Conservation (phyloP, 164 flowering plant genomes). For the Platanus orientalis region DNA sequence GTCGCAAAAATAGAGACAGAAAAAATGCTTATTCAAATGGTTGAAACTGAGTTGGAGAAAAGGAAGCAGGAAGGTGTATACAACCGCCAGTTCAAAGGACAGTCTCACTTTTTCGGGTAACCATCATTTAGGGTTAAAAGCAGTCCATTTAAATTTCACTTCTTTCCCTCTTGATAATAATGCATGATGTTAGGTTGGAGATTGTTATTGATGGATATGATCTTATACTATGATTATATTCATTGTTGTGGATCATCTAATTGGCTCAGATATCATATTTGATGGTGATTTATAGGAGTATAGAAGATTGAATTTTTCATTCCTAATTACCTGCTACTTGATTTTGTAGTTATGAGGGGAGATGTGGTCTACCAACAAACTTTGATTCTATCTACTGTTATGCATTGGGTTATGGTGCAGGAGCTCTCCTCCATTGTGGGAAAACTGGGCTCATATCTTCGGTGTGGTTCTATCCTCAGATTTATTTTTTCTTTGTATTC, state of each 20-base stretch:
- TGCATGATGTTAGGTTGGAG: too few relatives aligned
- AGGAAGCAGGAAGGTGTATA: slow-evolving; percentile 65
- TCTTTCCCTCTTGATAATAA: not conserved
- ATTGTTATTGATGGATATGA: too few relatives aligned
- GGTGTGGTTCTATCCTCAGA: slow-evolving; percentile 33
- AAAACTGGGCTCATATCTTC: slow-evolving; percentile 95
- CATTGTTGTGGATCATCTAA: too few relatives aligned
- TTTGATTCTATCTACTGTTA: slow-evolving; percentile 92
- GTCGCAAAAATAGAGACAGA: slow-evolving; percentile 98
- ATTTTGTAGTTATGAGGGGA: slow-evolving; percentile 77
- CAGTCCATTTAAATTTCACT: not conserved
- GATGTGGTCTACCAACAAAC: slow-evolving; percentile 96
- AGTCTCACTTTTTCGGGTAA: slow-evolving; percentile 99
- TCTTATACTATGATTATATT: too few relatives aligned
- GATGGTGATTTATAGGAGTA: not conserved
- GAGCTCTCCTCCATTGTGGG: slow-evolving; percentile 80
- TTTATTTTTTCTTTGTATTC: not conserved
- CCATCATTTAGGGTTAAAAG: not conserved
- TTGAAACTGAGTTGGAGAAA: slow-evolving; percentile 88
- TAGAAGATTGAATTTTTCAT: not conserved
- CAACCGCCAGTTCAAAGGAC: slow-evolving; percentile 70
- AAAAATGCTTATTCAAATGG: slow-evolving; percentile 99
- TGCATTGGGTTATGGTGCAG: slow-evolving; percentile 94
- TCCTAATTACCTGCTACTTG: slow-evolving; percentile 2
- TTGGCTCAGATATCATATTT: not conserved